Conservation (phyloP, 805 yeast genomes). For the Danielozyma ontarioensis region DNA sequence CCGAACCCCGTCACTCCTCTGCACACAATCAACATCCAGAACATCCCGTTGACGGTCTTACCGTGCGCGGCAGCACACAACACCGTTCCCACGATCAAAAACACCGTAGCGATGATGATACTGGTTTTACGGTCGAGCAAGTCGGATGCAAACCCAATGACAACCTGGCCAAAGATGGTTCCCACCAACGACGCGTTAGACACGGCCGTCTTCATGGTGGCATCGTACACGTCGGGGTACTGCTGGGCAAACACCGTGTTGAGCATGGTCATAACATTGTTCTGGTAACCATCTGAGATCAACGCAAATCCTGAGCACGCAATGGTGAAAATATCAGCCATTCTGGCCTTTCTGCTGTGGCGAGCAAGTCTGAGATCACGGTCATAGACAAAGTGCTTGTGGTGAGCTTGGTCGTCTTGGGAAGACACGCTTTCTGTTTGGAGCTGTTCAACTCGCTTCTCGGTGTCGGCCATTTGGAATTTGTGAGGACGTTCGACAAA, state of each 20-base stretch:
- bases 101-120: slow-evolving; percentile 56
- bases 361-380: slow-evolving; percentile 26
- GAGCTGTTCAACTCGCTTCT: too few species aligned
- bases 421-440: neutral
- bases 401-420: neutral
- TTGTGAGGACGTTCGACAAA: too few species aligned
- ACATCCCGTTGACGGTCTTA: slow-evolving; percentile 51
- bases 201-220: slow-evolving; percentile 54
- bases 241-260: slow-evolving; percentile 49
- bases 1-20: slow-evolving; percentile 79
- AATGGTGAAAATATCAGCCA: slow-evolving; percentile 39
- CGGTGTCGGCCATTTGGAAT: too few species aligned
- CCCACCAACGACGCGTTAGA: slow-evolving; percentile 68
- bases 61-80: slow-evolving; percentile 73
- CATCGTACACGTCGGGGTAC: slow-evolving; percentile 41
- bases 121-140: slow-evolving; percentile 67
- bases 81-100: slow-evolving; percentile 59
- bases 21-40: slow-evolving; percentile 71
- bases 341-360: slow-evolving; percentile 17
- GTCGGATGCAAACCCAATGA: slow-evolving; percentile 59
- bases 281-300: slow-evolving; percentile 74
- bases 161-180: slow-evolving; percentile 66
- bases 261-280: slow-evolving; percentile 66
- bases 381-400: slow-evolving; percentile 25
- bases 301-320: slow-evolving; percentile 71